phyloP scores from a whole-genome alignment of 169 alveolate genomes.

The Plasmodium inui region DNA sequence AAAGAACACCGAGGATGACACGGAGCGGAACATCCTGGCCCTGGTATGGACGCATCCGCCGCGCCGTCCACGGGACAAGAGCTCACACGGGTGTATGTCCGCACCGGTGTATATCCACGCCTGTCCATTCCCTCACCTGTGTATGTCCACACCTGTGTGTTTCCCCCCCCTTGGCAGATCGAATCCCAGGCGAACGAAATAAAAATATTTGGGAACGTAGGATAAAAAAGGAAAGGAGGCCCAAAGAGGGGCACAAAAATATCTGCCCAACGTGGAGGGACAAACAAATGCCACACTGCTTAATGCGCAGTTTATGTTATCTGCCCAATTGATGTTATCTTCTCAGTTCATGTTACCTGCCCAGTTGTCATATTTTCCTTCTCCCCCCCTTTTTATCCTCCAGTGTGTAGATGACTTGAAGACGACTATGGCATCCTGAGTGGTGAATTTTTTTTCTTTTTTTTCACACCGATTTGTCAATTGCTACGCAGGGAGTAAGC shows the following conservation, averaged over 20 bases:
- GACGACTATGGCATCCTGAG: slow-evolving; percentile 40
- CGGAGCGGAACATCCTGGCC: slow-evolving; percentile 43
- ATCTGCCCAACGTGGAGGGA: not conserved
- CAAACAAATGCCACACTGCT: not conserved
- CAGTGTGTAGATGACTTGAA: slow-evolving; percentile 61
- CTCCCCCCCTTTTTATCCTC: not conserved
- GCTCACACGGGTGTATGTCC: not conserved
- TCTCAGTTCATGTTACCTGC: not conserved
- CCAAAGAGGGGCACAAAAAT: not conserved
- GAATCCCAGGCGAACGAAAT: slow-evolving; percentile 71
- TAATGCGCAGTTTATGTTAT: not conserved
- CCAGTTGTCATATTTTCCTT: not conserved
- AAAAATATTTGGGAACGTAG: slow-evolving; percentile 68
- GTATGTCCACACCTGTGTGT: not conserved
- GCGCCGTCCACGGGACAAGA: not conserved
- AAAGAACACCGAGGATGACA: slow-evolving; percentile 60
- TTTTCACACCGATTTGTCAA: not conserved
- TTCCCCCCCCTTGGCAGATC: slow-evolving; percentile 6
- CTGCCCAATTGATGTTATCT: not conserved
- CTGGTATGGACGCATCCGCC: not conserved
- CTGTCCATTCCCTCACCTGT: not conserved
- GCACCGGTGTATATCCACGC: not conserved
- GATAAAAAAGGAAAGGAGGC: not conserved
- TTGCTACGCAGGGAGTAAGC: not conserved
- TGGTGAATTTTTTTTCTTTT: not conserved